phyloP scores from a whole-genome alignment of 1,284 basidiomycete species.

The Trametes hirsuta region DNA sequence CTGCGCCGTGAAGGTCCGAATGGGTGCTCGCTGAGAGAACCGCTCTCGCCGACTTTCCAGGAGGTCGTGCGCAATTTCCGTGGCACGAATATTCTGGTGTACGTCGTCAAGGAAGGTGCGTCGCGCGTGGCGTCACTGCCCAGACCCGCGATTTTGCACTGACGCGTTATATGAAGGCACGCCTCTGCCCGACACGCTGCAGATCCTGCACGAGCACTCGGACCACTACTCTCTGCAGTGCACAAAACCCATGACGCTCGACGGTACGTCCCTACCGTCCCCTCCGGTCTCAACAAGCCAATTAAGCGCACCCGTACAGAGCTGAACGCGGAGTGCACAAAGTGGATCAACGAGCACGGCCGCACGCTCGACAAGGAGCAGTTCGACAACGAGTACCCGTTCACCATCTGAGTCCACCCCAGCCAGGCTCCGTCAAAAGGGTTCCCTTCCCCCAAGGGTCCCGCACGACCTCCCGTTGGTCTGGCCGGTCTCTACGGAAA shows the following conservation, averaged over 20 bases:
- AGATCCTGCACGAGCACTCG: constrained; percentile 2
- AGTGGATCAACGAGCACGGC: constrained; percentile 2
- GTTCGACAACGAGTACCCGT: background rate
- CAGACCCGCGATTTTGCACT: background rate
- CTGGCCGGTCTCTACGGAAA: too few species aligned
- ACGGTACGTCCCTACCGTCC: background rate
- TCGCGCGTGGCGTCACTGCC: background rate
- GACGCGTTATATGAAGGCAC: background rate
- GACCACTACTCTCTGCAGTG: constrained; percentile 4
- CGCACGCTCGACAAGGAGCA: constrained; percentile 1
- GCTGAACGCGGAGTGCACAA: constrained; percentile 1
- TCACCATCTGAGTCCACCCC: background rate
- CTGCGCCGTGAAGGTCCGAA: background rate
- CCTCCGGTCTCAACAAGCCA: too few species aligned
- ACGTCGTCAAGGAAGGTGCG: background rate
- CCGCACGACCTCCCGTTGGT: too few species aligned
- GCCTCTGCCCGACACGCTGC: background rate
- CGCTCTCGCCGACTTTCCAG: constrained; percentile 1
- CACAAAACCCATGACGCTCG: background rate
- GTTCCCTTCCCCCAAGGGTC: too few species aligned
- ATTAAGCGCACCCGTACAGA: background rate
- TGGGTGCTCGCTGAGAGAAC: background rate
- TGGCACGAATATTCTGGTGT: background rate
- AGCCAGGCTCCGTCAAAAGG: too few species aligned
- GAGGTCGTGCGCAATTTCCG: constrained; percentile 4